Base-by-base conservation (phyloP, 345 rosid genomes). In the Pistacia integerrima region DNA sequence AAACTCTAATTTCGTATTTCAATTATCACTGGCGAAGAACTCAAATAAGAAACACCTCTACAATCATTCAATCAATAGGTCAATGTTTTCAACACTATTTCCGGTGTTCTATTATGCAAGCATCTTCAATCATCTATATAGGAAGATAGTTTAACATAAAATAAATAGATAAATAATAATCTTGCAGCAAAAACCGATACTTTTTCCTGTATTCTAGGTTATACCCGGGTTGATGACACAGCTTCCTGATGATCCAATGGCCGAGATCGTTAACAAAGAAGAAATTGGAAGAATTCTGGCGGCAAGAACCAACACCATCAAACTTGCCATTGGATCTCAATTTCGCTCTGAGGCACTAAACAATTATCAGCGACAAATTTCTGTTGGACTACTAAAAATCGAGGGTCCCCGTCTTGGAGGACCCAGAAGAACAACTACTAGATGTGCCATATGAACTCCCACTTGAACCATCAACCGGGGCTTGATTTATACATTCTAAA, bases 401-500 rank as follows among this genome's bases (percentile, higher is more conserved):
- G 17, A 95, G 90, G 30, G 80, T 78, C 36, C 91, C 89, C 22
- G 84, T 73, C 78, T 85, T 93, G 65, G 93, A 87, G 55, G 97
- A 85, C 67, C 77, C 87, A 17, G 93, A 76, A 17, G 93, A 76
- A 78, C 93, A 90, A 80, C 90, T 85, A 59, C 92, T 89, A 0
- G 94, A 77, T 60, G 92, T 85, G 70, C 92, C 90, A 72, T 93
- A 93, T 2, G 97, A 95, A 77, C 84, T 81, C 76, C 99, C 98
- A 79, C 91, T 90, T 6, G 97, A 90, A 62, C 97, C 96, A 61
- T 93, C 98, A 38, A 95, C 86, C 8, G 98, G 99, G 68, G 98
- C 99, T 88, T 95, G 98, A 83, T 93, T 95, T 78, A 95, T 77
- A 79, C 91, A 90, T 81, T 95, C 99, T 67, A 93, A 82, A 82